Evolutionary conservation across 1,139 yeast genomes (phyloP).

Genomic region (Meyerozyma smithsonii): DNA sequence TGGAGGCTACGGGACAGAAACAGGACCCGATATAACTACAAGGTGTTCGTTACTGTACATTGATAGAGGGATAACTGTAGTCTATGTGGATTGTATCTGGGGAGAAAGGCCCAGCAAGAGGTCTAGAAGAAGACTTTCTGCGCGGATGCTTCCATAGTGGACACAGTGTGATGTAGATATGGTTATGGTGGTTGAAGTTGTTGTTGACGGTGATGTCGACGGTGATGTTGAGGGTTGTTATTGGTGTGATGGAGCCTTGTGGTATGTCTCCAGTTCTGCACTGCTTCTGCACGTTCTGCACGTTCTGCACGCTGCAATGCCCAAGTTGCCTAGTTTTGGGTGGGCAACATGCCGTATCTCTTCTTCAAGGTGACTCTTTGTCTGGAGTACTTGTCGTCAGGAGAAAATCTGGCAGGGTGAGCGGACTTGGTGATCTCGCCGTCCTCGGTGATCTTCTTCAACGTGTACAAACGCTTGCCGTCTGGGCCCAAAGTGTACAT

Average conservation of each 20-base stretch:
- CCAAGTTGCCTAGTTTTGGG: too few species aligned
- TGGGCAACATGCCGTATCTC: constrained; percentile 86
- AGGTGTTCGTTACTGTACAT: background rate
- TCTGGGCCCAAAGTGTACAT: constrained; percentile 95
- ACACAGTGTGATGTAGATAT: too few species aligned
- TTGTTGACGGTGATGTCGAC: too few species aligned
- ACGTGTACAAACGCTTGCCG: constrained; percentile 94
- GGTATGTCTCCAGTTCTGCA: too few species aligned
- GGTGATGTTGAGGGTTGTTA: too few species aligned
- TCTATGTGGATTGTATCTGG: background rate
- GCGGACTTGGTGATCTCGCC: constrained; percentile 98
- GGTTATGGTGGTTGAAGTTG: too few species aligned
- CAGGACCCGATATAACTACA: constrained; percentile 44
- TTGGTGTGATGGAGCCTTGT: too few species aligned
- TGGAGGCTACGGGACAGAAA: constrained; percentile 66
- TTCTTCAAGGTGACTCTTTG: constrained; percentile 98
- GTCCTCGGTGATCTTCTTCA: constrained; percentile 69
- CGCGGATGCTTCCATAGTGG: too few species aligned
- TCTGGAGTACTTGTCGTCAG: constrained; percentile 98
- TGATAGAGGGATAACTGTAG: background rate
- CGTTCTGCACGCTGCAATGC: too few species aligned
- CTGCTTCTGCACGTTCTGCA: too few species aligned
- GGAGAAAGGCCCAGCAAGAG: too few species aligned
- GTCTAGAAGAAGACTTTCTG: too few species aligned
- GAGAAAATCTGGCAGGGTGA: constrained; percentile 98